Conservation (phyloP, 768 basidiomycete species). For the Dioszegia crocea region DNA sequence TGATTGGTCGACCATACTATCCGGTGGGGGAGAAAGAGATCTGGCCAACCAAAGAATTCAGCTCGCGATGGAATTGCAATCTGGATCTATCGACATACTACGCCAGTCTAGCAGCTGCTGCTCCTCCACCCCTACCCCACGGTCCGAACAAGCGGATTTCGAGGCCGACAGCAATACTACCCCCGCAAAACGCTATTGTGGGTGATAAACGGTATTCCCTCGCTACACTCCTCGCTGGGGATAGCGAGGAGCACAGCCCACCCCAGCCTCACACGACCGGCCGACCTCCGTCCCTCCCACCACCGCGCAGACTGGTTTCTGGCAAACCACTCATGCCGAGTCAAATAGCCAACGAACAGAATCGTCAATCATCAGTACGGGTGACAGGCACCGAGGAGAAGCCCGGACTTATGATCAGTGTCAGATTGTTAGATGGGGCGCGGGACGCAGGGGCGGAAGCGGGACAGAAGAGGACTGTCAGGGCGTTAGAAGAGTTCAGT, state of each 20-base stretch:
- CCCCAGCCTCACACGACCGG: not conserved
- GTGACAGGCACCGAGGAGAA: slow-evolving; percentile 1
- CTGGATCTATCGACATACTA: slow-evolving; percentile 63
- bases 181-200: slow-evolving; percentile 28
- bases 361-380: not conserved
- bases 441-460: not conserved
- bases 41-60: slow-evolving; percentile 66
- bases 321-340: slow-evolving; percentile 30
- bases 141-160: slow-evolving; percentile 5
- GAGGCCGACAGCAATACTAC: not conserved
- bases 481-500: slow-evolving; percentile 38
- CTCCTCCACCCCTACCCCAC: slow-evolving; percentile 2
- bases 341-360: slow-evolving; percentile 22
- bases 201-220: slow-evolving; percentile 44
- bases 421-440: slow-evolving; percentile 24
- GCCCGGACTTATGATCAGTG: slow-evolving; percentile 41
- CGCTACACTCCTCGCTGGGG: slow-evolving; percentile 27
- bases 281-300: not conserved
- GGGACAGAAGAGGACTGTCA: slow-evolving; percentile 5
- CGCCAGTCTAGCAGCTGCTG: slow-evolving; percentile 11
- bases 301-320: not conserved
- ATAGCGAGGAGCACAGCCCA: slow-evolving; percentile 6
- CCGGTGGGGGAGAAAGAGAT: slow-evolving; percentile 9
- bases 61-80: slow-evolving; percentile 84
- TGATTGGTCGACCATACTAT: slow-evolving; percentile 67